Base-by-base conservation (phyloP, 495 filamentous ascomycete species). In the Penicillium arizonense region DNA sequence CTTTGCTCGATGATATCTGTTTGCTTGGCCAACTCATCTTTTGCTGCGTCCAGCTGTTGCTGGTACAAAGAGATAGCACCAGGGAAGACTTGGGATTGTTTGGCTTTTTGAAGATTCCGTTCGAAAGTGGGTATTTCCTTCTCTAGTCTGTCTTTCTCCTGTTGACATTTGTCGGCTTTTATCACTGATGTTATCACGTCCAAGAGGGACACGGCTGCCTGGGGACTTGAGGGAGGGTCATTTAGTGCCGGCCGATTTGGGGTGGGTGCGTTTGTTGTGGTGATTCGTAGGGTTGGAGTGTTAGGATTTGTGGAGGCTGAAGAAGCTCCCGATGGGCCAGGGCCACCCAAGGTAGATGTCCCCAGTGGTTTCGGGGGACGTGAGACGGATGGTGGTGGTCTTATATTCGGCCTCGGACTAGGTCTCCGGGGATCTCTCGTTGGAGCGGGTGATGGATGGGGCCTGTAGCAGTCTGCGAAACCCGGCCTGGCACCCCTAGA, bases 101-200 rank as follows among this genome's bases (percentile, higher is more conserved):
- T 62, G 4, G 68, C 68, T 40, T 48, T 64, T n/a, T 52, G 44
- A 8, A 64, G 23, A 1, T 60, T 35, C 1, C 44, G 55, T 11
- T 52, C 41, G 6, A 62, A 59, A 3, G 47, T 49, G 12, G 38
- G 53, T 21, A 53, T 57, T 24, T 45, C 51, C 37, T 65, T 65
- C 24, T 67, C 38, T 2, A 71, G 23, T 13, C 41, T 55, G 14
- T 67, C 59, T 33, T 55, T 63, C 26, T 69, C 63, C 24, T 55
- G 47, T 23, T 55, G 41, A 20, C 30, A 41, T 7, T 52, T 47
- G 14, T 47, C 46, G 20, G 46, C 26, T 6, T 35, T 39, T 2
- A 61, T 51, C 3, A 61, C 50, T 9, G 59, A 55, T 23, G 59
- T 60, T 5, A 67, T 56, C 13, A 70, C 28, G 1, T 61, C 56